Evolutionary conservation across 2,329 filamentous ascomycete species (phyloP), one percentile per base, ranked within the genome.

Genomic region (Microcera coccophila): DNA sequence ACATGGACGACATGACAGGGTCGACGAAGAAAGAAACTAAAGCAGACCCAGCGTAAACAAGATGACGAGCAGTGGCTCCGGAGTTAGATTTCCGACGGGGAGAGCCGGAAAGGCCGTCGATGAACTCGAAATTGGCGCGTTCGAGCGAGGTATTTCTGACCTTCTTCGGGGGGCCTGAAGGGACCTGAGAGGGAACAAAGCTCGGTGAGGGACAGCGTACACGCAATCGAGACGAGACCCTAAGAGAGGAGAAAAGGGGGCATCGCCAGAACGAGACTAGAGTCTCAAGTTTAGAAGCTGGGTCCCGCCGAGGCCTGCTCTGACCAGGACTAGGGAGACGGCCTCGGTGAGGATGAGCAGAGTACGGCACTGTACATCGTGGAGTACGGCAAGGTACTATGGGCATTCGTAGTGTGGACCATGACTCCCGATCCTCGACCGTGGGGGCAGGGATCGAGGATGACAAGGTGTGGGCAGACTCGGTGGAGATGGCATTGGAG

Each of bases 1-100:
- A 26, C 24, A 33, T 15, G 11, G 34, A 36, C 33, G 37, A 16
- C 42, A 41, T 36, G 34, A 28, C 38, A 38, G 42, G 38, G 32
- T 34, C 22, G 24, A 45, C 42, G 18, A 18, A 28, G 29, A 10
- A 32, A 16, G 28, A 36, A 31, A 40, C 16, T 12, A 16, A 35
- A 7, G 22, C 32, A 37, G 35, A 24, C 36, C 20, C 17, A 28
- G 21, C 22, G 10, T 19, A 18, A 24, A n/a, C 32, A 39, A 19
- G 36, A 36, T 29, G 17, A 42, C 29, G 15, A 26, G 22, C 22
- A 26, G 12, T 26, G 22, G 22, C 22, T 16, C 33, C 33, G 33
- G 33, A 35, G 16, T n/a, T 19, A 17, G 11, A 35, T 4, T 9
- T 35, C 33, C 33, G 33, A 35, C 33, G 33, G 33, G 33, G 7